phyloP scores from a whole-genome alignment of 441 rosid genomes.

The Eutrema salsugineum region DNA sequence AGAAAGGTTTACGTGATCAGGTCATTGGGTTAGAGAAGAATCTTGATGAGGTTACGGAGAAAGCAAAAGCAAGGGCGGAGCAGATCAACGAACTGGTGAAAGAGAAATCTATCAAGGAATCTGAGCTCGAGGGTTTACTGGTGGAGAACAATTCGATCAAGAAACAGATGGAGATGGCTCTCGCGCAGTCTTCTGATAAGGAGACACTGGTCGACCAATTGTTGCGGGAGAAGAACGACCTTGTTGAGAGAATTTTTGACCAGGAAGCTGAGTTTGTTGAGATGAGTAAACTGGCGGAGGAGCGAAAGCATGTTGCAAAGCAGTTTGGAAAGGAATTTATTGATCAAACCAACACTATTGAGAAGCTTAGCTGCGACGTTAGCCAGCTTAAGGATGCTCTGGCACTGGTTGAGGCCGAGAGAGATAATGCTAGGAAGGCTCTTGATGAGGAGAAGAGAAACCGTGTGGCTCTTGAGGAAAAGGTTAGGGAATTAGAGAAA shows the following conservation, averaged over 20 bases:
- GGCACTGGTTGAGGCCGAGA: slow-evolving; percentile 39
- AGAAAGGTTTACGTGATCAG: slow-evolving; percentile 34
- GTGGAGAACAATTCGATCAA: slow-evolving; percentile 24
- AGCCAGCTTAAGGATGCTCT: slow-evolving; percentile 34
- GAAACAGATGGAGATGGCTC: slow-evolving; percentile 27
- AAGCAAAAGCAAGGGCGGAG: slow-evolving; percentile 10
- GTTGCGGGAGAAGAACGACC: slow-evolving; percentile 42
- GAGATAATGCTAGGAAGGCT: slow-evolving; percentile 37
- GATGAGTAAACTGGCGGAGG: slow-evolving; percentile 41
- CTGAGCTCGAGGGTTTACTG: slow-evolving; percentile 20
- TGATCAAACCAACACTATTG: slow-evolving; percentile 39
- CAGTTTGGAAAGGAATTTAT: slow-evolving; percentile 33
- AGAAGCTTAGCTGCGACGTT: slow-evolving; percentile 33
- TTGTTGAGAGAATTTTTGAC: slow-evolving; percentile 37
- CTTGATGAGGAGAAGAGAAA: slow-evolving; percentile 43
- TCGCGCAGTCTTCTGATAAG: slow-evolving; percentile 31
- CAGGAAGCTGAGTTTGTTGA: slow-evolving; percentile 43
- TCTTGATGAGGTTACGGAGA: slow-evolving; percentile 17
- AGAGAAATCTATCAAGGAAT: slow-evolving; percentile 30
- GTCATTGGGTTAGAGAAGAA: slow-evolving; percentile 30
- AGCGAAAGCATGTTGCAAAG: slow-evolving; percentile 34
- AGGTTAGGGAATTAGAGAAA: slow-evolving; percentile 38
- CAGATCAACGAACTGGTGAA: slow-evolving; percentile 18
- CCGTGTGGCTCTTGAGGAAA: slow-evolving; percentile 31
- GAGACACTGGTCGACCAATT: slow-evolving; percentile 32